Base-by-base conservation (phyloP, 345 rosid species). In the Orychophragmus violaceus region DNA sequence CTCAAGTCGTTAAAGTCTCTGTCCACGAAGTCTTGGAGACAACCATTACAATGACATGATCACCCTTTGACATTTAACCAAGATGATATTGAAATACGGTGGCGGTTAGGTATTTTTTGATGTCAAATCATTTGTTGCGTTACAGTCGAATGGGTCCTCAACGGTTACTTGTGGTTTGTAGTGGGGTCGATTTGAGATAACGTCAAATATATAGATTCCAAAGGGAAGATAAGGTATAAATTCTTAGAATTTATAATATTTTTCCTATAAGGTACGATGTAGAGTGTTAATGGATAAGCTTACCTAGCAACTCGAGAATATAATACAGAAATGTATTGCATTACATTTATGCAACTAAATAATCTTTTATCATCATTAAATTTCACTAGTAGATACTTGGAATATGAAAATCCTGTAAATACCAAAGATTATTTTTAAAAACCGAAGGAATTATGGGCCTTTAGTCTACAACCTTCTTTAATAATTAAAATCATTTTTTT, bases 151-250 rank as follows among this genome's bases (percentile, higher is more conserved):
- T 57, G 53, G 70, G 76, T 22, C 70, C 71, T 57, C 27, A 48
- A 28, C 27, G 18, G 71, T 64, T 56, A 64, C 76, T 71, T 56
- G 27, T 56, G 30, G 6, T 7, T 64, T 33, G 48, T 17, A 48
- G 76, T 72, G 59, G 71, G 71, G 76, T 64, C 60, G 21, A 36
- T 27, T 55, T 36, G 27, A 30, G 70, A 72, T 64, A 64, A 37
- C 60, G 51, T 64, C 65, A 56, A 72, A 64, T 35, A 25, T 46
- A 64, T 64, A 63, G 59, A 57, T 64, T 72, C 71, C 45, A 64
- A 64, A 64, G 25, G 2, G 48, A 72, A 72, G 70, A 56, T 72
- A 72, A 64, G 64, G 75, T 18, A 62, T 62, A 59, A 12, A 53
- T 70, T 70, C 74, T 39, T 52, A 22, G 5, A 41, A 41, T 49